phyloP scores from a whole-genome alignment of 345 rosid species.

The Gossypium raimondii region DNA sequence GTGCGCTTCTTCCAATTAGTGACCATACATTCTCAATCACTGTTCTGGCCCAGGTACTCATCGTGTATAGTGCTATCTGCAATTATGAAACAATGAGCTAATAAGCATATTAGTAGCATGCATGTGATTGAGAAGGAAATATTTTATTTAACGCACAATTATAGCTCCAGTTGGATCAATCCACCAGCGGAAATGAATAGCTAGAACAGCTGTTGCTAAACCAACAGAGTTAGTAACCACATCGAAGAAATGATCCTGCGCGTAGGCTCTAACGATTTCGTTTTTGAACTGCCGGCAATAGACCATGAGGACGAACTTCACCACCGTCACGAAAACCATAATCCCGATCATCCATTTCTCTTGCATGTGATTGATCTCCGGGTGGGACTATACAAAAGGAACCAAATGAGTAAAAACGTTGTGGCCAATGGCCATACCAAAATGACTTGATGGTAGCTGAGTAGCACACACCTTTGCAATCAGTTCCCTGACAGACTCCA shows the following conservation, averaged over 20 bases:
- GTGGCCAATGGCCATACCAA: background rate
- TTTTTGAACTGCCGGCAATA: constrained; percentile 50
- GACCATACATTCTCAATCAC: constrained; percentile 70
- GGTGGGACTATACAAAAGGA: constrained; percentile 25
- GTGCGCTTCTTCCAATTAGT: constrained; percentile 68
- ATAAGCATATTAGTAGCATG: background rate
- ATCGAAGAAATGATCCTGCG: constrained; percentile 54
- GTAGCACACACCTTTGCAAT: constrained; percentile 30
- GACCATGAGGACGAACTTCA: constrained; percentile 46
- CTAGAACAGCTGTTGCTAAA: constrained; percentile 46
- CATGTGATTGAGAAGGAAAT: background rate
- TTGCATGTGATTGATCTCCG: constrained; percentile 26
- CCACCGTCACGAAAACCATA: constrained; percentile 37
- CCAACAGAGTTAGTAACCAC: constrained; percentile 56
- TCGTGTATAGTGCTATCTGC: constrained; percentile 84
- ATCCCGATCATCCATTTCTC: constrained; percentile 56
- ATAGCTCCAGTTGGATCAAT: constrained; percentile 60
- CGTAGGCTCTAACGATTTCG: constrained; percentile 46
- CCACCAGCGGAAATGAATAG: constrained; percentile 49
- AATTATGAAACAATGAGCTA: background rate
- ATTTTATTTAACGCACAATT: constrained; percentile 27
- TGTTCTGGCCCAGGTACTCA: constrained; percentile 66
- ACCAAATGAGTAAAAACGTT: background rate
- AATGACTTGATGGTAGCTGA: background rate
- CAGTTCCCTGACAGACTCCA: constrained; percentile 46